phyloP scores from a whole-genome alignment of 139 green algal species.

The Trebouxia sp. region DNA sequence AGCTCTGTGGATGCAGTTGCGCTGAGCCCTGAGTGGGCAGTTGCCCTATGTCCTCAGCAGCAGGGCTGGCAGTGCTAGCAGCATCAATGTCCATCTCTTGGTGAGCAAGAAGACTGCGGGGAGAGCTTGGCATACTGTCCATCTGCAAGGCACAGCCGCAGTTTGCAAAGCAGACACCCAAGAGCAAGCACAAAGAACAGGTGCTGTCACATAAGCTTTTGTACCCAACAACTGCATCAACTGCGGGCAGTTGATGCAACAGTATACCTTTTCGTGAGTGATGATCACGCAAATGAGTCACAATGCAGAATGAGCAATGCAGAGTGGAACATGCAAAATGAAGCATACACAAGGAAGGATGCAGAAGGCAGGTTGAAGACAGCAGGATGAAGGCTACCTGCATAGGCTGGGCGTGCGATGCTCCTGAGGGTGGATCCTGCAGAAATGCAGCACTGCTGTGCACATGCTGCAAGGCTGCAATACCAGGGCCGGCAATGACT shows the following conservation, averaged over 20 bases:
- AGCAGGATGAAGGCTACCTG: background rate
- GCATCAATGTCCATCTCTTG: slow-evolving; percentile 7
- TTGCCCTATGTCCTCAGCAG: background rate
- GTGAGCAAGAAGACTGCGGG: background rate
- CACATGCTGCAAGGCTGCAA: background rate
- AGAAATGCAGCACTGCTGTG: background rate
- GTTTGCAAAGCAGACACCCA: background rate
- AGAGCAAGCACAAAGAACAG: too few relatives aligned
- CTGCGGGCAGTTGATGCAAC: too few relatives aligned
- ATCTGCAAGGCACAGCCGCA: background rate
- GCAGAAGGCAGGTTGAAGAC: too few relatives aligned
- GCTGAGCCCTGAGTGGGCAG: too few relatives aligned
- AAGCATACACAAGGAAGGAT: slow-evolving; percentile 1
- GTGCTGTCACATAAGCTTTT: too few relatives aligned
- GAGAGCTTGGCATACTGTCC: background rate
- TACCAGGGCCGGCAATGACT: background rate
- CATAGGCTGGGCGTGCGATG: background rate
- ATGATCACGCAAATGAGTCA: background rate
- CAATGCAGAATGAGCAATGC: too few relatives aligned
- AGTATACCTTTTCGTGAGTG: background rate
- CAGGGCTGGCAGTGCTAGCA: background rate
- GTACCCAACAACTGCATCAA: too few relatives aligned
- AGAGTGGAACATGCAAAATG: background rate
- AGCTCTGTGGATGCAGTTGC: too few relatives aligned
- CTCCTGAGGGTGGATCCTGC: background rate